A percentile compares a stretch with the other conserved stretches of the same genome.
Evolutionary conservation across 495 filamentous ascomycete species (phyloP).

Genomic region (Penicillium nucicola): DNA sequence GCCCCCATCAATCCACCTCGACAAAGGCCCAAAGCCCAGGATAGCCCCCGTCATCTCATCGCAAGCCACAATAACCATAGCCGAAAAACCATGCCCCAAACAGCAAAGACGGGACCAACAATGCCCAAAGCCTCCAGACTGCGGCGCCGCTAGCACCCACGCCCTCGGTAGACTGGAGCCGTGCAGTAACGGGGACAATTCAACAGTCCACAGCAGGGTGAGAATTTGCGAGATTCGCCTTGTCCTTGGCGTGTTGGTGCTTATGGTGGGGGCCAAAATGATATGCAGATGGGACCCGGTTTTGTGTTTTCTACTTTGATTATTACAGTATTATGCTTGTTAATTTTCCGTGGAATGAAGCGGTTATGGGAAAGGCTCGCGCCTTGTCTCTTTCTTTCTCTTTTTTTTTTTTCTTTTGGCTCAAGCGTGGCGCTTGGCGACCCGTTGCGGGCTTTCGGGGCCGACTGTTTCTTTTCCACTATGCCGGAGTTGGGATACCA

Average conservation of each 20-base stretch:
- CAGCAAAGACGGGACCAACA: neutral
- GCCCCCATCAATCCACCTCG: neutral
- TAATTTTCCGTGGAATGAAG: conserved; percentile 21
- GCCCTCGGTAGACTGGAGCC: too few species aligned
- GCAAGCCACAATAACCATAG: conserved; percentile 1
- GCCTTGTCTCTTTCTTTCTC: conserved; percentile 12
- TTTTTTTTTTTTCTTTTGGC: neutral
- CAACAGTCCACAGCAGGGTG: too few species aligned
- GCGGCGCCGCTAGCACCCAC: too few species aligned
- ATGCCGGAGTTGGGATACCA: neutral
- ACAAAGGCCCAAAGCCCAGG: neutral
- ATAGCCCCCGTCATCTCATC: neutral
- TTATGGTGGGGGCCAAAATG: neutral
- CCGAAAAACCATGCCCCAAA: neutral
- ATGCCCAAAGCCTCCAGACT: neutral
- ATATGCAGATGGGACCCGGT: neutral
- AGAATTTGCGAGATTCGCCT: too few species aligned
- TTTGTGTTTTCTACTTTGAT: too few species aligned
- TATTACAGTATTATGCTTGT: too few species aligned
- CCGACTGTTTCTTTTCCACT: neutral
- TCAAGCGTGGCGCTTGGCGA: conserved; percentile 5
- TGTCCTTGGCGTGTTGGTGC: neutral
- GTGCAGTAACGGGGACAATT: too few species aligned
- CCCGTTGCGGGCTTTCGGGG: conserved; percentile 1
- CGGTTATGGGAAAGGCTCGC: conserved; percentile 25